Evolutionary conservation across 73 alveolate genomes (phyloP).

Genomic region (Paramecium biaurelia): DNA sequence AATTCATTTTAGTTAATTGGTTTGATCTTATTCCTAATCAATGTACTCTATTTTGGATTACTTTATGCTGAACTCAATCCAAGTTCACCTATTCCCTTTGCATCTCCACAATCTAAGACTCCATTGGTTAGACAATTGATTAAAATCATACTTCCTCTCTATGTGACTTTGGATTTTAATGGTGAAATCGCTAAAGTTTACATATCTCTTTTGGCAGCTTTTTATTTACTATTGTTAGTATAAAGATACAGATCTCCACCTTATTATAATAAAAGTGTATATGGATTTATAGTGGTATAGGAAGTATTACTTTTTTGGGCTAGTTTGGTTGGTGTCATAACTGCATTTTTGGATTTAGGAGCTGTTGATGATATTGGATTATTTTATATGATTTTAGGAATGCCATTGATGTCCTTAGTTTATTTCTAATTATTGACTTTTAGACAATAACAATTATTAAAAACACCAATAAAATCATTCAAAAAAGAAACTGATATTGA

Average conservation of each 20-base stretch:
- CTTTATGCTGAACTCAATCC: slow-evolving; percentile 62
- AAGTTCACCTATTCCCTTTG: slow-evolving; percentile 50
- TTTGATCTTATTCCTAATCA: slow-evolving; percentile 41
- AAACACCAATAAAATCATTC: slow-evolving; percentile 28
- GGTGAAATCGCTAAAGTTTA: slow-evolving; percentile 49
- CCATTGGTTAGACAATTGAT: slow-evolving; percentile 26
- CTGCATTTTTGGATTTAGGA: slow-evolving; percentile 53
- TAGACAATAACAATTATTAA: slow-evolving; percentile 27
- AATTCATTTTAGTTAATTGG: not conserved
- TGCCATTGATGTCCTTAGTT: slow-evolving; percentile 46
- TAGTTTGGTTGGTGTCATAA: slow-evolving; percentile 53
- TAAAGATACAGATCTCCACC: slow-evolving; percentile 63
- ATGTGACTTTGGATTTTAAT: slow-evolving; percentile 47
- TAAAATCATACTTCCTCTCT: slow-evolving; percentile 46
- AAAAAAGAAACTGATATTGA: slow-evolving; percentile 63
- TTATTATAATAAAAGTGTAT: slow-evolving; percentile 37
- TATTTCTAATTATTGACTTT: slow-evolving; percentile 13
- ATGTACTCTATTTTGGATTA: slow-evolving; percentile 27
- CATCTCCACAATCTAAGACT: slow-evolving; percentile 56
- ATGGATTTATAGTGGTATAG: slow-evolving; percentile 11
- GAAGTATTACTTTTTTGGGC: slow-evolving; percentile 56
- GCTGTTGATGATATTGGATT: slow-evolving; percentile 37
- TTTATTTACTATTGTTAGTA: slow-evolving; percentile 5
- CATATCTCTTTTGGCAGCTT: slow-evolving; percentile 29
- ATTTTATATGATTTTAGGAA: slow-evolving; percentile 56